Base-by-base conservation (phyloP, 2,329 filamentous ascomycete genomes). In the Cercospora citrullina region DNA sequence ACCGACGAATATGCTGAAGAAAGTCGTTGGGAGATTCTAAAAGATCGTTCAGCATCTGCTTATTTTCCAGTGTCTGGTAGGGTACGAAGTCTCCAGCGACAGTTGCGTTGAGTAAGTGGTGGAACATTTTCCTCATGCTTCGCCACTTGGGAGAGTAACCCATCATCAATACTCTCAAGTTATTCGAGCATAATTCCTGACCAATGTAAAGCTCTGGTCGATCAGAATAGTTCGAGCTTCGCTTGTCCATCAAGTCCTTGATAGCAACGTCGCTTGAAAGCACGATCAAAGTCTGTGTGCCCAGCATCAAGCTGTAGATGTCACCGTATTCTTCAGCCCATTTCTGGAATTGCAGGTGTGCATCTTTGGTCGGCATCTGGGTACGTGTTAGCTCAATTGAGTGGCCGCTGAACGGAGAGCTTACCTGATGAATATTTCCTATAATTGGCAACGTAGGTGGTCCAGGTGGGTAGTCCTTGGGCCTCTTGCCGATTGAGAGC, bases 11-110 rank as follows among this genome's bases (percentile, higher is more conserved):
- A 60, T 85, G 81, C 10, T 83, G 73, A 4, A 80, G 63, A 55
- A 84, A 84, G 1, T 78, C 67, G 1, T 80, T 70, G 0, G 84
- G 84, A 6, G 75, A 68, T 0, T 82, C 79, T 4, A 87, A 71
- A 18, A 88, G 75, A 6, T 84, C 82, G 55, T 78, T 68, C 21
- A 86, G 76, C 84, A 88, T 84, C 60, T 83, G 81, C 72, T 84
- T 85, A 74, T 83, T 85, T 73, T 88, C 86, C 2, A 87, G 78
- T 59, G 84, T 81, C 70, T 87, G 85, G 69, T 87, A 87, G 1
- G 83, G 81, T 2, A 87, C 80, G 66, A 88, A 89, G 12, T 67
- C 68, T 21, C 48, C 51, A 3, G 84, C 80, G 0, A 80, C 79
- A 0, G 77, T 81, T 62, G 84, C 74, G 69, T 86, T 85, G 30